A percentile compares a stretch with the other conserved stretches of the same genome.
phyloP scores from a whole-genome alignment of 805 yeast genomes.

The Cyberlindnera saturnus region DNA sequence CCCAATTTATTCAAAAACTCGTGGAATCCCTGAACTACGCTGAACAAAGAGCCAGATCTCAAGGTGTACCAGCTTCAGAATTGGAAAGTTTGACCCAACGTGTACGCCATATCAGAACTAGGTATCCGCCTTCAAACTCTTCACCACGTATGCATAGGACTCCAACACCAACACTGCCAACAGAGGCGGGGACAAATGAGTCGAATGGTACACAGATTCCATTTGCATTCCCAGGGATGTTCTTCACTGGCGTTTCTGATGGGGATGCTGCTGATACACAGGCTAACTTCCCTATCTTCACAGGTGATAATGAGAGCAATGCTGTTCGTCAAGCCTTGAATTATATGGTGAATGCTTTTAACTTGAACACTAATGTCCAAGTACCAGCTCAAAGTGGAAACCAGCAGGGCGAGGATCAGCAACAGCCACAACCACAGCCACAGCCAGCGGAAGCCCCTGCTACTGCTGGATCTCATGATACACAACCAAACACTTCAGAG shows the following conservation, averaged over 20 bases:
- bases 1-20: constrained; percentile 13
- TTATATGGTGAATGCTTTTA: constrained; percentile 3
- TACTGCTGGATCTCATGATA: not conserved
- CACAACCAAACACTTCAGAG: not conserved
- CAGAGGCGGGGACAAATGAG: not conserved
- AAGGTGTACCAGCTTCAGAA: constrained; percentile 9
- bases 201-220: not conserved
- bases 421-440: not conserved
- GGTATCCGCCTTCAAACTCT: not conserved
- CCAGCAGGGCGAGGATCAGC: not conserved
- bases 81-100: constrained; percentile 1
- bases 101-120: constrained; percentile 6
- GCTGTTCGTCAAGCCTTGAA: constrained; percentile 11
- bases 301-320: constrained; percentile 3
- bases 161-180: not conserved
- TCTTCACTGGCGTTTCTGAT: not conserved
- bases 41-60: constrained; percentile 13
- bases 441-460: not conserved
- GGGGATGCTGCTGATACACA: constrained; percentile 2
- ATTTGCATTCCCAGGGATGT: constrained; percentile 1
- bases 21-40: constrained; percentile 12
- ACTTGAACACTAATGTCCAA: not conserved
- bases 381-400: not conserved
- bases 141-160: not conserved
- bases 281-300: constrained; percentile 4